Percentiles rank a stretch among this genome's conserved stretches.
Evolutionary conservation across 257 asterid genomes (phyloP).

Genomic region (Solanum piurae): DNA sequence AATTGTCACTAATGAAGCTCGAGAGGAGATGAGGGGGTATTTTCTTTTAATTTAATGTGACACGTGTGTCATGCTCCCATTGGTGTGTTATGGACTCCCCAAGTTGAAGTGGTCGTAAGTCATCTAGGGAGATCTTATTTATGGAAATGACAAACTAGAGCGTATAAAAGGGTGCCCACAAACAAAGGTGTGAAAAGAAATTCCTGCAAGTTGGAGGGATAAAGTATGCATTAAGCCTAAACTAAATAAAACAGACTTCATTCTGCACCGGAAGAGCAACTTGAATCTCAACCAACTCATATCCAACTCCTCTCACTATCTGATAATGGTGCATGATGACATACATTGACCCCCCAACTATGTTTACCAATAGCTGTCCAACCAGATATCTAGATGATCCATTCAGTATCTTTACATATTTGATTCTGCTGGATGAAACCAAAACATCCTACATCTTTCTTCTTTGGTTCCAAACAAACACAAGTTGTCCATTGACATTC

Average conservation of each 20-base stretch:
- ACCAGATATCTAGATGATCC: neutral
- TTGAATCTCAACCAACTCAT: neutral
- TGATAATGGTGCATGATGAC: neutral
- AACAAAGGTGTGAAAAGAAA: neutral
- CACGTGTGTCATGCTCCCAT: neutral
- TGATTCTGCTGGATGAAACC: neutral
- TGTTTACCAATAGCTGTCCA: neutral
- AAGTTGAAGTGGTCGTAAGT: neutral
- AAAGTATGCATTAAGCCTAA: neutral
- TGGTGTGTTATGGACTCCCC: neutral
- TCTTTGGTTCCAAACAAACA: neutral
- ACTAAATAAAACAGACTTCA: neutral
- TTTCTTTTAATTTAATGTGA: neutral
- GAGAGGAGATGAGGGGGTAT: neutral
- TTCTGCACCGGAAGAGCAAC: neutral
- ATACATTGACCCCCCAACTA: neutral
- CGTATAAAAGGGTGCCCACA: neutral
- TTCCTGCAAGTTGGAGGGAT: neutral
- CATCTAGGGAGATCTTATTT: neutral
- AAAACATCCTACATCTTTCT: neutral
- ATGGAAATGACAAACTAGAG: neutral
- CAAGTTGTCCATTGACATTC: neutral
- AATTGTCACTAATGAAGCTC: neutral
- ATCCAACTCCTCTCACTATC: neutral
- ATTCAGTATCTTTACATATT: neutral